Evolutionary conservation across 2,329 filamentous ascomycete genomes (phyloP).

Genomic region (Esteya vermicola): DNA sequence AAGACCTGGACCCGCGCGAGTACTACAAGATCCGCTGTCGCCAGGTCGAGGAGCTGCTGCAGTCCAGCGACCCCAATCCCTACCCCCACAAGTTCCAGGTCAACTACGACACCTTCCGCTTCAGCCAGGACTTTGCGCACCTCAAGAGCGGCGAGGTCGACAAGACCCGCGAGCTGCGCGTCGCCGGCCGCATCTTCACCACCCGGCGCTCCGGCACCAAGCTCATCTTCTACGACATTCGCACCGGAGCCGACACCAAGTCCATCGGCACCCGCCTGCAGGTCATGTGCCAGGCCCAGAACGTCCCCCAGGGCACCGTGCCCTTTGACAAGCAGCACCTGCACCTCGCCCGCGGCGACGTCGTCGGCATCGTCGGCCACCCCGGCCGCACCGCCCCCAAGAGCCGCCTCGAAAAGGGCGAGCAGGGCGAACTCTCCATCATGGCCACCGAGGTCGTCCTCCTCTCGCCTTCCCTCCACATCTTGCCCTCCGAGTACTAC

Average conservation of each 20-base stretch:
- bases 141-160: conserved; percentile 80
- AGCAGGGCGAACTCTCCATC: conserved; percentile 84
- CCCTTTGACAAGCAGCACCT: conserved; percentile 79
- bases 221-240: conserved; percentile 83
- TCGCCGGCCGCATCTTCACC: conserved; percentile 82
- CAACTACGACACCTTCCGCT: conserved; percentile 69
- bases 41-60: conserved; percentile 59
- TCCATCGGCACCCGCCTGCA: conserved; percentile 67
- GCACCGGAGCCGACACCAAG: conserved; percentile 33
- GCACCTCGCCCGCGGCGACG: conserved; percentile 77
- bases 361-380: conserved; percentile 76
- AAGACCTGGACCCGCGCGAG: conserved; percentile 43
- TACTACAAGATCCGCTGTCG: conserved; percentile 95
- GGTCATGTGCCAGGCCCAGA: conserved; percentile 80
- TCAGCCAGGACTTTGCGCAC: conserved; percentile 60
- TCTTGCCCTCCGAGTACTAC: conserved; percentile 79
- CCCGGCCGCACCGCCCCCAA: conserved; percentile 79
- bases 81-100: conserved; percentile 92
- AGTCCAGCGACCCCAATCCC: conserved; percentile 56
- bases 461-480: conserved; percentile 81
- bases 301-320: conserved; percentile 43
- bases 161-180: conserved; percentile 58
- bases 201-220: conserved; percentile 72
- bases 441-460: conserved; percentile 79
- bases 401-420: conserved; percentile 64